Conservation (phyloP, 768 basidiomycete species). For the Kwoniella botswanensis region DNA sequence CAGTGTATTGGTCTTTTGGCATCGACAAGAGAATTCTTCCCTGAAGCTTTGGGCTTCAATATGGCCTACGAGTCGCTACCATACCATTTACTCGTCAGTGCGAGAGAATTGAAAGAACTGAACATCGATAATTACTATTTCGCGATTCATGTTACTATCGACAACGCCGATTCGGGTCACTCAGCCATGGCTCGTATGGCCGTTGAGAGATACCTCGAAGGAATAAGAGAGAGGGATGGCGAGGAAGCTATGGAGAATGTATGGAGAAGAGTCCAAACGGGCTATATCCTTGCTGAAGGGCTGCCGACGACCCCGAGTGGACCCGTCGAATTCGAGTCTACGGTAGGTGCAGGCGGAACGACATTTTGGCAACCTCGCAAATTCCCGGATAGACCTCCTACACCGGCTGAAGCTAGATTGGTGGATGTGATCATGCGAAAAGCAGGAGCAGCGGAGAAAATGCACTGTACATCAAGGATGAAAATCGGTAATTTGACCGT, state of each 20-base stretch:
- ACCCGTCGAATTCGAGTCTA: constrained; percentile 35
- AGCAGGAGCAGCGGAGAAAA: constrained; percentile 40
- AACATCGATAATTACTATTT: constrained; percentile 53
- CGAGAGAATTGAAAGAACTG: constrained; percentile 48
- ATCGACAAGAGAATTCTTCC: constrained; percentile 41
- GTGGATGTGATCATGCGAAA: constrained; percentile 35
- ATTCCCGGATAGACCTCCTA: background rate
- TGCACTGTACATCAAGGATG: constrained; percentile 49
- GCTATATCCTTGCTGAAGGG: constrained; percentile 45
- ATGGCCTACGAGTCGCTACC: constrained; percentile 54
- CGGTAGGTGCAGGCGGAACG: background rate
- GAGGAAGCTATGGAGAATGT: constrained; percentile 29
- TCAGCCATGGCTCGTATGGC: constrained; percentile 46
- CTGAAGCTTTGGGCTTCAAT: constrained; percentile 56
- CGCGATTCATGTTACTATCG: constrained; percentile 53
- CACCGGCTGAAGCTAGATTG: constrained; percentile 13
- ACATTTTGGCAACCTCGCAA: background rate
- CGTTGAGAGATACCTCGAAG: constrained; percentile 47
- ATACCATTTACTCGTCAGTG: constrained; percentile 51
- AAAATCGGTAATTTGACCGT: constrained; percentile 32
- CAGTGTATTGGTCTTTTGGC: constrained; percentile 50
- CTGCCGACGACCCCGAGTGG: constrained; percentile 47
- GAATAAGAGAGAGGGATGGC: constrained; percentile 38
- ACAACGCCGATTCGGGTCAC: constrained; percentile 52
- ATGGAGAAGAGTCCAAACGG: constrained; percentile 48